Base-by-base conservation (phyloP, 441 rosid genomes). In the Arabidopsis lyrata region DNA sequence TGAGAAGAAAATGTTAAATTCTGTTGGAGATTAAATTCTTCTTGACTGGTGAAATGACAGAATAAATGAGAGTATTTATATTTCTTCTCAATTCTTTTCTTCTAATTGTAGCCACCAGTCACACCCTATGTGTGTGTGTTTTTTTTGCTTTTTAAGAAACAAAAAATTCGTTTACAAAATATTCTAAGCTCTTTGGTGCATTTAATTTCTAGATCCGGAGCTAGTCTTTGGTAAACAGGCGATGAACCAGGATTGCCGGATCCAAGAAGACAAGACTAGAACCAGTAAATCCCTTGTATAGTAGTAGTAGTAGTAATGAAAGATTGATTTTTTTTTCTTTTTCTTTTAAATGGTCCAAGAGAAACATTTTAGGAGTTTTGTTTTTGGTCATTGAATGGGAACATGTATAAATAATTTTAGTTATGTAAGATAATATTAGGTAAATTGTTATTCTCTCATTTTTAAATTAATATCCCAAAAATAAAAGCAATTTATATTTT, bases 181-280 rank as follows among this genome's bases (percentile, higher is more conserved):
- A 24, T 14, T 57, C 2, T 16, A 38, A 57, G 53, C 15, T 62
- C 36, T 6, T 39, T 66, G 61, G 36, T 74, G 60, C 54, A 49
- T 63, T 34, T 62, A 41, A 16, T 71, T 63, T 2, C 52, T n/a
- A 39, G 68, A 50, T 74, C 52, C 45, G n/a, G 22, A 71, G 24
- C 16, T 24, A 31, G 50, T 72, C 8, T 52, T 55, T n/a, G 11
- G 74, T 72, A 5, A 62, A 59, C 54, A 22, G 55, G 69, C 63
- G 27, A 53, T 42, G 34, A 42, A 55, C 64, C 34, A 2, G 27
- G 55, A 48, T 48, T 6, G 27, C 11, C 18, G 12, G 24, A 62
- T 42, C 54, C 41, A 31, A 11, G 41, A 45, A 63, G 55, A 62
- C 10, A 14, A 45, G 16, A 35, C 73, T 42, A 32, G 55, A 42